Conservation (phyloP, 1,284 basidiomycete species). For the Ganoderma boninense region DNA sequence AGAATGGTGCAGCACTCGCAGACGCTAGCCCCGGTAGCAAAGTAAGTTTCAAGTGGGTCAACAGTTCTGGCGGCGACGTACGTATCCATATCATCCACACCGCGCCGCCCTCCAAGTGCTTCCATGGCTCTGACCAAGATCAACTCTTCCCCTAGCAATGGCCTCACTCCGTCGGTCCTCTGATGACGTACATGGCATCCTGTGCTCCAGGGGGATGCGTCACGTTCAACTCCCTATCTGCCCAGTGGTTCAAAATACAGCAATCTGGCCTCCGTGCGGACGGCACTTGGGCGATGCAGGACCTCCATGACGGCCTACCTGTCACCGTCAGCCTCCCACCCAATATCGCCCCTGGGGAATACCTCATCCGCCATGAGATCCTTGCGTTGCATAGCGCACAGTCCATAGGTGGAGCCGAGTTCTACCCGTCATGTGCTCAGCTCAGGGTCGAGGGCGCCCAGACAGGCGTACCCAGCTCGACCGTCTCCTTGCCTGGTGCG, state of each 20-base stretch:
- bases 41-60: slow-evolving; percentile 63
- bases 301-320: slow-evolving; percentile 44
- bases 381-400: slow-evolving; percentile 70
- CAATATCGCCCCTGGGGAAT: slow-evolving; percentile 65
- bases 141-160: slow-evolving; percentile 43
- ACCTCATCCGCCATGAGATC: slow-evolving; percentile 71
- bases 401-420: slow-evolving; percentile 64
- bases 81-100: slow-evolving; percentile 19
- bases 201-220: slow-evolving; percentile 63
- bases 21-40: slow-evolving; percentile 50
- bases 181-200: slow-evolving; percentile 74
- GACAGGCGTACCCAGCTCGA: slow-evolving; percentile 48
- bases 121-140: background rate
- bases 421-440: slow-evolving; percentile 75
- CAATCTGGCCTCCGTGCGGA: slow-evolving; percentile 49
- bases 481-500: slow-evolving; percentile 68
- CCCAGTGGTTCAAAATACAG: slow-evolving; percentile 75
- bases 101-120: background rate
- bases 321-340: slow-evolving; percentile 60
- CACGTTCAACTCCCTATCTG: slow-evolving; percentile 61
- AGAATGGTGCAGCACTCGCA: slow-evolving; percentile 46
- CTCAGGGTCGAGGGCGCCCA: slow-evolving; percentile 63
- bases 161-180: slow-evolving; percentile 56
- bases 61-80: slow-evolving; percentile 47
- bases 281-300: slow-evolving; percentile 47